Percentiles rank a stretch among this genome's conserved stretches.
Evolutionary conservation across 2,329 filamentous ascomycete genomes (phyloP).

Genomic region (Neonectria hederae): DNA sequence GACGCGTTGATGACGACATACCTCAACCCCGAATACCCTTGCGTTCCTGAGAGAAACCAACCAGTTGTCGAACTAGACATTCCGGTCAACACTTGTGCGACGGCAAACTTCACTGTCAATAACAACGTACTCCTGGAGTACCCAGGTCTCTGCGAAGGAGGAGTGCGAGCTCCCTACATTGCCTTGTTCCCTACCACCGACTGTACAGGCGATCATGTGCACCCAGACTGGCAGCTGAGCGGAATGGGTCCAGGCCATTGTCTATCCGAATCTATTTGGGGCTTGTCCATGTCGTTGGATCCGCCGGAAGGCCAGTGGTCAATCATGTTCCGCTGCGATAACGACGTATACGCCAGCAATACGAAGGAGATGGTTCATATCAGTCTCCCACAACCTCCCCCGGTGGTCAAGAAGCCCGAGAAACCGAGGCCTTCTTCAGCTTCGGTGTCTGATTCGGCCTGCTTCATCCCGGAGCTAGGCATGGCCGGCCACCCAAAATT

Average conservation of each 20-base stretch:
- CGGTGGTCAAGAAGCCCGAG: background rate
- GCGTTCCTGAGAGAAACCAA: background rate
- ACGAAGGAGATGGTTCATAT: background rate
- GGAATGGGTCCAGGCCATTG: conserved; percentile 18
- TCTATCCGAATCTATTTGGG: conserved; percentile 17
- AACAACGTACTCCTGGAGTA: conserved; percentile 13
- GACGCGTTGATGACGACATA: conserved; percentile 12
- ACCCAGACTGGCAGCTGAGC: conserved; percentile 12
- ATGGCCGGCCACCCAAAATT: conserved; percentile 13
- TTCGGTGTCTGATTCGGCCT: conserved; percentile 27
- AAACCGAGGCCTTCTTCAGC: conserved; percentile 10
- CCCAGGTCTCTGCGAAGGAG: conserved; percentile 14
- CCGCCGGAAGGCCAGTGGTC: conserved; percentile 13
- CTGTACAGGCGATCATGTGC: conserved; percentile 16
- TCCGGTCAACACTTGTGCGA: conserved; percentile 18
- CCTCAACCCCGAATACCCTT: conserved; percentile 4
- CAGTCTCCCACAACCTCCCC: background rate
- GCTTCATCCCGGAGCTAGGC: conserved; percentile 16
- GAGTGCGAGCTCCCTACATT: conserved; percentile 4
- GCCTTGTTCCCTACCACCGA: conserved; percentile 8
- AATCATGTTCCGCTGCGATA: conserved; percentile 17
- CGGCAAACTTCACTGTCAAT: conserved; percentile 26
- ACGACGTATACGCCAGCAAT: background rate
- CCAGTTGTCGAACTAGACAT: conserved; percentile 5
- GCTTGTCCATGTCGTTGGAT: background rate